A percentile compares a stretch with the other conserved stretches of the same genome.
Conservation (phyloP, 2,329 filamentous ascomycete genomes). For the Stachybotrys echinatus region DNA sequence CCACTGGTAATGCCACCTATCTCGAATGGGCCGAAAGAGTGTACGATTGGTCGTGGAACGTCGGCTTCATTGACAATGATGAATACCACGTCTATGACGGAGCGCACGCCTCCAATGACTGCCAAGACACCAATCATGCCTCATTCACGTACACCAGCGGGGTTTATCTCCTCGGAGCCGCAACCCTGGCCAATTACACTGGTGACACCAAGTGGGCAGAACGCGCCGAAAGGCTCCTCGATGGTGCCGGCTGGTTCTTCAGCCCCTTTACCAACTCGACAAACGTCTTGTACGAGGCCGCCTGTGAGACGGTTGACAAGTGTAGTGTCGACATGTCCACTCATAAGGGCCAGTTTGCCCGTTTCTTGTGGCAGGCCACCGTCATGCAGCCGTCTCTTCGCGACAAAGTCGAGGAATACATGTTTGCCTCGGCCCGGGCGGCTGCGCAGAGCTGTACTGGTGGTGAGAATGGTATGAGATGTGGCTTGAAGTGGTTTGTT, state of each 20-base stretch:
- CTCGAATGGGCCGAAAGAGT: slow-evolving; percentile 60
- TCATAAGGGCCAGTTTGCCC: slow-evolving; percentile 63
- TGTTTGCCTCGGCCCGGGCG: slow-evolving; percentile 47
- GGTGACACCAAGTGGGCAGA: slow-evolving; percentile 47
- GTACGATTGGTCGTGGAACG: slow-evolving; percentile 58
- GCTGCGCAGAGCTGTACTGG: slow-evolving; percentile 54
- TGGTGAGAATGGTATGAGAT: slow-evolving; percentile 43
- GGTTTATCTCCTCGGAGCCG: slow-evolving; percentile 60
- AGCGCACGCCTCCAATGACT: slow-evolving; percentile 48
- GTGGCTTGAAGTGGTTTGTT: slow-evolving; percentile 59
- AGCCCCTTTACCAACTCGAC: slow-evolving; percentile 43
- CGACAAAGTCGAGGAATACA: slow-evolving; percentile 38
- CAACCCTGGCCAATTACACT: slow-evolving; percentile 58
- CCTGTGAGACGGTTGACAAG: slow-evolving; percentile 52
- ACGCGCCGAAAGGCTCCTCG: slow-evolving; percentile 46
- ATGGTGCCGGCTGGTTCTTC: slow-evolving; percentile 51
- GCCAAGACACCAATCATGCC: slow-evolving; percentile 43
- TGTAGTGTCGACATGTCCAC: slow-evolving; percentile 62
- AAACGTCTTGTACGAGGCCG: slow-evolving; percentile 59
- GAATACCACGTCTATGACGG: slow-evolving; percentile 57
- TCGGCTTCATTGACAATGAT: slow-evolving; percentile 51
- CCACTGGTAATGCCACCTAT: slow-evolving; percentile 62
- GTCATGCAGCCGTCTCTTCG: slow-evolving; percentile 51
- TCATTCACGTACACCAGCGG: slow-evolving; percentile 64
- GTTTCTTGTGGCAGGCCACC: slow-evolving; percentile 57